Evolutionary conservation across 1,139 yeast species (phyloP).

Genomic region (Suhomyces choctaworum): DNA sequence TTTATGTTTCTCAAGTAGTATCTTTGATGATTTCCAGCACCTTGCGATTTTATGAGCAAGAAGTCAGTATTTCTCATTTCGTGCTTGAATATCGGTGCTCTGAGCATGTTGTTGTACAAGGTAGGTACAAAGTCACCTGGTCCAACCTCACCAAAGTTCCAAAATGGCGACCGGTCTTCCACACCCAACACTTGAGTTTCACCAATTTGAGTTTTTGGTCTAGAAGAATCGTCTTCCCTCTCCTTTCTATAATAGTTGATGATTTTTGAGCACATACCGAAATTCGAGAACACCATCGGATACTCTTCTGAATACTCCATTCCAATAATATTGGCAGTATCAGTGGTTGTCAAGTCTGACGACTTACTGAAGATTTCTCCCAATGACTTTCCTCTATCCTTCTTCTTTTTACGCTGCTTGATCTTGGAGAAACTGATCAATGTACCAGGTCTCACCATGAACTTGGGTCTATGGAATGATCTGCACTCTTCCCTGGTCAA

Average conservation of each 20-base stretch:
- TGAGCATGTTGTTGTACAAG: constrained; percentile 80
- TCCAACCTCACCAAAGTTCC: constrained; percentile 98
- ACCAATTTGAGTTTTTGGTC: constrained; percentile 89
- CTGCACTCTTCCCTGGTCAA: constrained; percentile 70
- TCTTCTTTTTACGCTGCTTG: constrained; percentile 82
- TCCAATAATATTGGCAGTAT: constrained; percentile 72
- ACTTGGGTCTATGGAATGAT: constrained; percentile 77
- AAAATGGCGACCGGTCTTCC: constrained; percentile 94
- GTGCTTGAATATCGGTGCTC: constrained; percentile 94
- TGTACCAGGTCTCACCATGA: constrained; percentile 76
- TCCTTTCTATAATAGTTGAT: constrained; percentile 90
- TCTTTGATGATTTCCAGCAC: constrained; percentile 64
- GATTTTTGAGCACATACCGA: constrained; percentile 95
- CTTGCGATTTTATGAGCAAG: constrained; percentile 74
- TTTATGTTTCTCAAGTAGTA: constrained; percentile 62
- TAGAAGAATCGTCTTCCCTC: constrained; percentile 73
- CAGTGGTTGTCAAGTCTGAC: constrained; percentile 79
- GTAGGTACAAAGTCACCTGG: constrained; percentile 95
- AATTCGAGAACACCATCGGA: constrained; percentile 80
- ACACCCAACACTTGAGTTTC: constrained; percentile 95
- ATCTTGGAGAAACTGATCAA: constrained; percentile 72
- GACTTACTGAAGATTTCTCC: constrained; percentile 72
- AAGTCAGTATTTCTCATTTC: constrained; percentile 80
- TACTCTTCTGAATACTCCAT: constrained; percentile 90
- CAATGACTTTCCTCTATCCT: constrained; percentile 81